Conservation (phyloP, 495 filamentous ascomycete genomes). For the Astrothelium subdiscretum region DNA sequence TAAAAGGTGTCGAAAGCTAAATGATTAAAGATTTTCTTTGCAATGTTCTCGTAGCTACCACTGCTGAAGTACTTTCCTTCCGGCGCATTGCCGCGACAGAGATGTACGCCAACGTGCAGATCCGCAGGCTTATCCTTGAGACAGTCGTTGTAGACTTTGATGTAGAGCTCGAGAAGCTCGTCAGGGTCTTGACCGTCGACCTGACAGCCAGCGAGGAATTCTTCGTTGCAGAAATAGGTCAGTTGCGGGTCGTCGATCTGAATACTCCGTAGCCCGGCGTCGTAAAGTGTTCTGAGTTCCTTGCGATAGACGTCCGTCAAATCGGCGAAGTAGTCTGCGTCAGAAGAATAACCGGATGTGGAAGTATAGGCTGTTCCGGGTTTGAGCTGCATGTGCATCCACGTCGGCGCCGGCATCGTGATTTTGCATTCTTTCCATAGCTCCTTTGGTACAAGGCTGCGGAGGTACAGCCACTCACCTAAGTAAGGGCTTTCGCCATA, state of each 20-base stretch:
- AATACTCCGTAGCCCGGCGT: conserved; percentile 26
- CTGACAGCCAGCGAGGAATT: conserved; percentile 23
- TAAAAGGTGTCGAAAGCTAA: conserved; percentile 32
- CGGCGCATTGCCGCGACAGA: conserved; percentile 25
- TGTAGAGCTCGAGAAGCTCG: conserved; percentile 23
- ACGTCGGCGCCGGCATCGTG: conserved; percentile 53
- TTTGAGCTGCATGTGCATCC: conserved; percentile 53
- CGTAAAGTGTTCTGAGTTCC: conserved; percentile 25
- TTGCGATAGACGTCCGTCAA: conserved; percentile 26
- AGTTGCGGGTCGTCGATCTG: conserved; percentile 32
- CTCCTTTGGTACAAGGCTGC: conserved; percentile 35
- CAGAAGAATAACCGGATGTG: conserved; percentile 10
- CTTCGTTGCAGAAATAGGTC: conserved; percentile 29
- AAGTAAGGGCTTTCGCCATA: conserved; percentile 34
- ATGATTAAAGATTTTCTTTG: conserved; percentile 29
- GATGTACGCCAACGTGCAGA: conserved; percentile 30
- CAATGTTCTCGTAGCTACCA: conserved; percentile 30
- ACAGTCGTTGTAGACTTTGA: conserved; percentile 27
- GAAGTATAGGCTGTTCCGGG: conserved; percentile 40
- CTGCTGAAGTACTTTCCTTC: conserved; percentile 23
- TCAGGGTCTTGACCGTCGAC: conserved; percentile 25
- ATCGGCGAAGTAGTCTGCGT: conserved; percentile 27
- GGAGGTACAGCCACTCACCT: conserved; percentile 46
- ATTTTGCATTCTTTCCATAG: conserved; percentile 46
- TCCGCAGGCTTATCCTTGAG: conserved; percentile 24